phyloP scores from a whole-genome alignment of 164 flowering plant species.

The Vitis rupestris region DNA sequence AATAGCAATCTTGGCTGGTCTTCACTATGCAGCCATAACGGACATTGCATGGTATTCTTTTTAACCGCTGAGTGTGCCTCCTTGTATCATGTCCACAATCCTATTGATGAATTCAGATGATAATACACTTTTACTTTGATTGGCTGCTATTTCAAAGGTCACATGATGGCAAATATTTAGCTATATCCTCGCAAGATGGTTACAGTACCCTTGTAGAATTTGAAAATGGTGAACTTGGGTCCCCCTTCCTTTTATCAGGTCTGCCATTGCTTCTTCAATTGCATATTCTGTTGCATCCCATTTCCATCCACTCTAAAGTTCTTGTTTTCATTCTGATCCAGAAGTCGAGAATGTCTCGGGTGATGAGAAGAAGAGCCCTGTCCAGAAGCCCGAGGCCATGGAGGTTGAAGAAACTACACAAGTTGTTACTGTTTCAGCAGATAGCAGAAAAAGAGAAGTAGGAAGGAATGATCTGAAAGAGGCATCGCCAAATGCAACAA shows the following conservation, averaged over 20 bases:
- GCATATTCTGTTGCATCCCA: not conserved
- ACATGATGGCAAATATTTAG: conserved; percentile 61
- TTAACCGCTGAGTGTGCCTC: not conserved
- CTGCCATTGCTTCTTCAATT: conserved; percentile 7
- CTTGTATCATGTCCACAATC: too few relatives aligned
- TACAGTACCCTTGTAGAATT: conserved; percentile 84
- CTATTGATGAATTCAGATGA: not conserved
- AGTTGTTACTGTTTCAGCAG: conserved; percentile 10
- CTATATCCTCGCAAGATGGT: conserved; percentile 92
- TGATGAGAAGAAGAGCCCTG: conserved; percentile 26
- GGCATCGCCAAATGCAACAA: conserved; percentile 21
- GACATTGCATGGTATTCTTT: conserved; percentile 81
- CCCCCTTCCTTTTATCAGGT: conserved; percentile 59
- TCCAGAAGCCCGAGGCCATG: conserved; percentile 24
- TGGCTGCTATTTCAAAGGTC: conserved; percentile 54
- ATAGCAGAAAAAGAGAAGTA: conserved; percentile 10
- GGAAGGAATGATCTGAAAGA: conserved; percentile 27
- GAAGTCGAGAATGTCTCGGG: conserved; percentile 21
- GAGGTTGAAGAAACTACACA: conserved; percentile 7
- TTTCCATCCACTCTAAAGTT: not conserved
- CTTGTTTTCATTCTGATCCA: conserved; percentile 12
- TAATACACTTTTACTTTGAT: conserved; percentile 5
- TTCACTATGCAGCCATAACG: conserved; percentile 96
- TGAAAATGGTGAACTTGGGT: conserved; percentile 79
- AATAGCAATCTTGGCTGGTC: conserved; percentile 84